Base-by-base conservation (phyloP, 2,329 filamentous ascomycete species). In the Fusarium circinatum region DNA sequence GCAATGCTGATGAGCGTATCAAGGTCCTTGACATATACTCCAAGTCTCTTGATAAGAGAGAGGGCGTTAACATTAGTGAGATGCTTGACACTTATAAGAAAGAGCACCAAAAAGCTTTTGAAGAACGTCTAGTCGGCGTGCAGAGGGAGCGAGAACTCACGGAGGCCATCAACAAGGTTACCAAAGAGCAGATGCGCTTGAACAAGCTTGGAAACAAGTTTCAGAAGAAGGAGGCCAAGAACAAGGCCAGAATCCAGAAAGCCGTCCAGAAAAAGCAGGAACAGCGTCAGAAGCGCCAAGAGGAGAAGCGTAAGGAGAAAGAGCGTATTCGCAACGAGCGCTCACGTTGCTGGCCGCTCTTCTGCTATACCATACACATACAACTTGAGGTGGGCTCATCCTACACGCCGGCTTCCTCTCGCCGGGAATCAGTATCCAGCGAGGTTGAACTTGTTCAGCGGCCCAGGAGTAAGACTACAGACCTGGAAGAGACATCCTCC, bases 361-460 rank as follows among this genome's bases (percentile, higher is more conserved):
- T 82, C 41, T 85, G 84, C 74, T 89, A 87, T 76, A 80, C 82
- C 5, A 81, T 89, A 47, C 86, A 83, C 26, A 85, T 89, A 76
- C 86, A 83, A n/a, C 82, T 89, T 30, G 87, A 89, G 51, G 83
- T 83, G 24, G 77, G 81, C 41, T 39, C 63, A 12, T 80, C 61
- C 30, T 80, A 83, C 51, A 86, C 86, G 0, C 85, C 85, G 4
- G 59, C 71, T 39, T 85, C 86, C 0, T 89, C 88, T 17, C 85
- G 87, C 14, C 85, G 87, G 28, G 83, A 78, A 54, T 89, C 88
- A 2, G 73, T 87, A 18, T 81, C 84, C 9, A 90, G 90, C 44
- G 87, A 90, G 55, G 83, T 87, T 38, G 85, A 84, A 28, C 85
- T 89, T 81, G 62, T 55, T 81, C 84, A 69, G 75, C 85, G 68